Conservation (phyloP, 495 filamentous ascomycete species). For the Stereocaulon alpinum region DNA sequence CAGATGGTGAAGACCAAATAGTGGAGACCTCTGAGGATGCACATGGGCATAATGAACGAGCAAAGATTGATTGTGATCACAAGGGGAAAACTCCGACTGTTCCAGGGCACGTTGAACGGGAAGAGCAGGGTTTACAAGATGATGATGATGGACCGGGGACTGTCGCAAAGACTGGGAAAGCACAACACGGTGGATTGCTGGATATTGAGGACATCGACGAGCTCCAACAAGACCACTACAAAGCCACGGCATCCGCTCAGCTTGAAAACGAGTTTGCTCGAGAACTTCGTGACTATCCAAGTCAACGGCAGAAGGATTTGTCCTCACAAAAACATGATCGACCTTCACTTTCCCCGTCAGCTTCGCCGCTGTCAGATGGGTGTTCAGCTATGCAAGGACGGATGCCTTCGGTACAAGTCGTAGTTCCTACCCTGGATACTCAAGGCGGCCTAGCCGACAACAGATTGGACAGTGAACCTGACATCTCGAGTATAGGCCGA, state of each 20-base stretch:
- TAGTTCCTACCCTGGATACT: neutral
- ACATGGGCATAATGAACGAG: neutral
- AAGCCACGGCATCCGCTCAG: neutral
- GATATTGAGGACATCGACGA: constrained; percentile 15
- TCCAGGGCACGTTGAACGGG: neutral
- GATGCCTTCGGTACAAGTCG: neutral
- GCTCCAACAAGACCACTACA: constrained; percentile 19
- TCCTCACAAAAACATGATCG: neutral
- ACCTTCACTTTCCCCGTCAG: neutral
- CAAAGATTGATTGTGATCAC: neutral
- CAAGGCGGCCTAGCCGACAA: neutral
- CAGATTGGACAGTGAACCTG: neutral
- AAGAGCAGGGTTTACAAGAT: neutral
- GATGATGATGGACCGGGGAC: neutral
- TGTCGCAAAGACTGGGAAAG: neutral
- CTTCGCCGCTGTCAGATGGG: neutral
- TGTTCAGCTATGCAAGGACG: neutral
- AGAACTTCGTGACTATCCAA: neutral
- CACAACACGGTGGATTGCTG: neutral
- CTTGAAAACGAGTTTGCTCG: neutral
- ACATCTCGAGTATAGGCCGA: neutral
- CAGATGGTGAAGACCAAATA: neutral
- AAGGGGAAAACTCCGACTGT: neutral
- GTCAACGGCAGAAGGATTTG: neutral
- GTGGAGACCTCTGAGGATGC: too few relatives aligned